phyloP scores from a whole-genome alignment of 768 basidiomycete genomes.

The Peribolospora kevripleyi region DNA sequence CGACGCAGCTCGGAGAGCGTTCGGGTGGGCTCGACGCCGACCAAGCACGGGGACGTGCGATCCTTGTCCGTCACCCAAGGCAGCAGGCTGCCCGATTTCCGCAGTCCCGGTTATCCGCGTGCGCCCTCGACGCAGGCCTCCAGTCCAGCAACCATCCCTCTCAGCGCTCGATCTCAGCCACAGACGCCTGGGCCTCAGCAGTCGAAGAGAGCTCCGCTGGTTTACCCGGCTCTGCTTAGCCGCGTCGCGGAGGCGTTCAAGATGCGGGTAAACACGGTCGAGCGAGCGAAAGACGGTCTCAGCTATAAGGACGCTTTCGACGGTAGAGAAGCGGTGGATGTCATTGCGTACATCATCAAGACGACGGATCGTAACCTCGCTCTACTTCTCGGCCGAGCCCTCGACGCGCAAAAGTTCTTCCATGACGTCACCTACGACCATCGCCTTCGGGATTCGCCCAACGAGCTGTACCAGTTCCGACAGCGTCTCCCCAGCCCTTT shows the following conservation, averaged over 20 bases:
- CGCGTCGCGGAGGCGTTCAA: conserved; percentile 84
- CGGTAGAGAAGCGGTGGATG: conserved; percentile 87
- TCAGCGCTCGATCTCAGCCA: too few species aligned
- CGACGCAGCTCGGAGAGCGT: too few species aligned
- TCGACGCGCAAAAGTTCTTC: conserved; percentile 96
- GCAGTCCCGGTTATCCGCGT: too few species aligned
- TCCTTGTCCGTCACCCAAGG: too few species aligned
- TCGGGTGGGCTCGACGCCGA: too few species aligned
- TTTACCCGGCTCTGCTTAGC: conserved; percentile 90
- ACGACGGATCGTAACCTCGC: conserved; percentile 93
- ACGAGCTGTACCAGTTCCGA: conserved; percentile 81
- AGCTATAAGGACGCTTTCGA: conserved; percentile 93
- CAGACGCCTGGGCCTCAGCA: too few species aligned
- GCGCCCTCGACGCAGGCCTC: too few species aligned
- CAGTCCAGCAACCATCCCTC: too few species aligned
- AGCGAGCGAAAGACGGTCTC: conserved; percentile 78
- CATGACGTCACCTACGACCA: conserved; percentile 99
- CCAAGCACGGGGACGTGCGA: too few species aligned
- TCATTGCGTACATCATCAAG: conserved; percentile 93
- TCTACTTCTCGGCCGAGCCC: conserved; percentile 71
- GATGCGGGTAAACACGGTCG: conserved; percentile 46
- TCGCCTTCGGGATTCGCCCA: conserved; percentile 60
- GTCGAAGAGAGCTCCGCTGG: conserved; percentile 28
- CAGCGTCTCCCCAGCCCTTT: conserved; percentile 62
- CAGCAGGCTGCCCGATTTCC: too few species aligned